Base-by-base conservation (phyloP, 352 stramenopile genomes). In the Elongisporangium prolatum region DNA sequence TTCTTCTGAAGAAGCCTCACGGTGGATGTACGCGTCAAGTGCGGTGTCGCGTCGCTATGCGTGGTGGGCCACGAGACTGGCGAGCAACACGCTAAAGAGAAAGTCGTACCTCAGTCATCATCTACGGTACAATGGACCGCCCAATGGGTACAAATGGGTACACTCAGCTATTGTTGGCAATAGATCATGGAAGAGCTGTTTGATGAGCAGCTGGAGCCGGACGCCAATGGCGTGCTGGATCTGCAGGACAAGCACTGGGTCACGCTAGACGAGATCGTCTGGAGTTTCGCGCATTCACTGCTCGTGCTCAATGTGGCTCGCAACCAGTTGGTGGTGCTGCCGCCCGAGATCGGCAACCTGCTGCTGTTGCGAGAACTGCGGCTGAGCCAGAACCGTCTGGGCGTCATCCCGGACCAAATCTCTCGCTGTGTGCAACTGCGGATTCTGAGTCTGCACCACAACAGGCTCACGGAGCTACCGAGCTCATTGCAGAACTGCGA, bases 201-300 rank as follows among this genome's bases (percentile, higher is more conserved):
- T n/a, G 80, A 91, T 48, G 75, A 74, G 6, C 72, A 75, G 8
- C 68, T 93, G 9, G 65, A 64, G 47, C 79, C 83, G 3, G 79
- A 93, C 59, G 79, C 70, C 22, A 93, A 91, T 44, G 83, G 83
- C 14, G 57, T 84, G 54, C 66, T 93, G 17, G 74, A 93, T 57
- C 69, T 93, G 37, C 70, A 83, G 58, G 75, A 91, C 63, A 89
- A 87, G 58, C 74, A 88, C 65, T 93, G 83, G 83, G 80, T 91
- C 53, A 89, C 75, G 25, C 61, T 93, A 18, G 83, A 91, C 48
- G 80, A 93, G 38, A 63, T 91, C n/a, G 79, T 93, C 21, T 93
- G 83, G 83, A 83, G 64, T 20, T 79, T 81, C 51, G 70, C 65
- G 24, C 66, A 88, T 34, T 76, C 72, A n/a, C 59, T 93, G 28